These are phyloP conservation scores for Coniochaeta sp. DNA, from an alignment of 2,329 filamentous ascomycete species.

Conservation along the genomic window DNA sequence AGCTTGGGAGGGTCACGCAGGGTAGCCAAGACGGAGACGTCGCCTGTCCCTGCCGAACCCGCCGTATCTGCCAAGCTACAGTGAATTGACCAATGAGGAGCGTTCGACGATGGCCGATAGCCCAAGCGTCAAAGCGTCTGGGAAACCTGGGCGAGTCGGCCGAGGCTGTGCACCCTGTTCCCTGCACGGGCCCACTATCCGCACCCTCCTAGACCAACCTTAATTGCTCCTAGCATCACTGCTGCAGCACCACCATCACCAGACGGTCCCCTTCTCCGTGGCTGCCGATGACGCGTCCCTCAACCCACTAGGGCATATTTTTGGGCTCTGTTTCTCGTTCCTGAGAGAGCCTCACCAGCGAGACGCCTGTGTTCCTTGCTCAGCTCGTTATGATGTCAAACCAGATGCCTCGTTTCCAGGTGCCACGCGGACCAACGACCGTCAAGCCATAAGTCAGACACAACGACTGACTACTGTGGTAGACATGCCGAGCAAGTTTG, in stretches of 20 bases:
- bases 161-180: background rate
- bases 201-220: background rate
- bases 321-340: background rate
- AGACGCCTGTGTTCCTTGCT: background rate
- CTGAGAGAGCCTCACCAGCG: background rate
- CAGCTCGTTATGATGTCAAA: background rate
- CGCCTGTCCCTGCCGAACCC: background rate
- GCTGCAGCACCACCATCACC: constrained; percentile 2
- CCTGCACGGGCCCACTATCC: background rate
- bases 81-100: background rate
- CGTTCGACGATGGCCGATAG: background rate
- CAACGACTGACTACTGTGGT: too few species aligned
- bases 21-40: too few species aligned
- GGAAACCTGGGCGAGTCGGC: background rate
- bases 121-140: background rate
- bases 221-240: constrained; percentile 1
- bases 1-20: too few species aligned
- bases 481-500: background rate
- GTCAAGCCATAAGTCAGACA: background rate
- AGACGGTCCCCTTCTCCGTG: constrained; percentile 9
- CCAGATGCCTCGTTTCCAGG: background rate
- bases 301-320: background rate
- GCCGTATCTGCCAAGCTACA: background rate
- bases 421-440: background rate
- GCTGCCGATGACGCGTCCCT: constrained; percentile 17